phyloP scores from a whole-genome alignment of 768 basidiomycete species.

The Naganishia vishniacii region DNA sequence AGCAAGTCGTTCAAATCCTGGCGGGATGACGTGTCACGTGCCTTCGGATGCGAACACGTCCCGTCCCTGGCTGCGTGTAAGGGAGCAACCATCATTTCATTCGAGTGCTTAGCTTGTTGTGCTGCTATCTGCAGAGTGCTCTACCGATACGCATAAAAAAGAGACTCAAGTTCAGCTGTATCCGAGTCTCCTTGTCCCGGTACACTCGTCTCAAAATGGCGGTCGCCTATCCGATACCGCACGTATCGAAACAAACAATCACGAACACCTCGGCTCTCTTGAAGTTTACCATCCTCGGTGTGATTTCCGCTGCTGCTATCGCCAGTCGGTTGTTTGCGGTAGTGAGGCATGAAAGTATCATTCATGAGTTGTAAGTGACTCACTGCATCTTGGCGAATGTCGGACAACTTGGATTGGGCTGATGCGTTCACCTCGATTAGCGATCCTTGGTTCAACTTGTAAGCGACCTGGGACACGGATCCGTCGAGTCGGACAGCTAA shows the following conservation, averaged over 20 bases:
- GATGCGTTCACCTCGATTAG: conserved; percentile 50
- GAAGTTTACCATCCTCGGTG: conserved; percentile 77
- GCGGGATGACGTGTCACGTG: no score
- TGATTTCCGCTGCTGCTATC: conserved; percentile 91
- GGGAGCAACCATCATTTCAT: no score
- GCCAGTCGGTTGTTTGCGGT: conserved; percentile 95
- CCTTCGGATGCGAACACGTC: no score
- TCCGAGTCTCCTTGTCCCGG: neutral
- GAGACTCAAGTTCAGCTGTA: neutral
- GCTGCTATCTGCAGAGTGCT: no score
- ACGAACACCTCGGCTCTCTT: conserved; percentile 84
- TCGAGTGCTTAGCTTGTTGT: no score
- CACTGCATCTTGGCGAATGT: neutral
- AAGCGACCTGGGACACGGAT: conserved; percentile 48
- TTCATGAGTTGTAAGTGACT: conserved; percentile 87
- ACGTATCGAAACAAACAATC: conserved; percentile 55
- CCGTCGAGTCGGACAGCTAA: conserved; percentile 25
- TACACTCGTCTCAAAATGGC: neutral
- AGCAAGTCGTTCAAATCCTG: no score
- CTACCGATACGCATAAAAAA: neutral
- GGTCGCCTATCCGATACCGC: conserved; percentile 44
- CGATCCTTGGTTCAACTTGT: conserved; percentile 99
- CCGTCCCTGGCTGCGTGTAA: no score
- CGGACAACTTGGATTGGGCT: conserved; percentile 8
- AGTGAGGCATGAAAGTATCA: conserved; percentile 96